Evolutionary conservation across 2,329 filamentous ascomycete species (phyloP), one percentile per base, ranked within the genome.

Genomic region (Penicillium aurantiogriseum): DNA sequence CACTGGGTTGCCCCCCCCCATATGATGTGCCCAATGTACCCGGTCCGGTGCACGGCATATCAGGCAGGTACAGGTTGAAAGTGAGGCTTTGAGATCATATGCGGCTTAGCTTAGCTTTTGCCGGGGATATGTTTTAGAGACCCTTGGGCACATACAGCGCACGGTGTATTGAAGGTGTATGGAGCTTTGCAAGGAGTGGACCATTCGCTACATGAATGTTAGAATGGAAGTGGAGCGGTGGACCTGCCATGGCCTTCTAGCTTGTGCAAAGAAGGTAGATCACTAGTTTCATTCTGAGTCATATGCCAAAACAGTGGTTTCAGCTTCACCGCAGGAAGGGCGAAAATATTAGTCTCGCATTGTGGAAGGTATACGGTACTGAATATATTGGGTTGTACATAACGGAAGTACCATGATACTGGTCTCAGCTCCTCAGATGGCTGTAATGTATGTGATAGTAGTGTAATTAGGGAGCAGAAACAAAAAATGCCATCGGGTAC

Each of bases 51-150:
- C 33, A 38, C 27, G 42, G 48, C 43, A 52, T 13, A 52, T 57
- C 54, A 57, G 54, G 54, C 49, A 53, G 49, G 54, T 57, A 53
- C 54, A 31, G 15, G 25, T 35, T 29, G 21, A 57, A 53, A 57
- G 54, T 57, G 54, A 57, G 54, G 54, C 54, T 57, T 57, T 57
- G 54, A 57, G 49, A 35, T 53, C 36, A 29, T 29, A 46, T 43
- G 11, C 13, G 49, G 54, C n/a, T 21, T 53, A 57, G 54, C n/a
- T 17, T 53, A 57, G 49, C 21, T 19, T 53, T 17, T 7, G 10
- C 19, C 36, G 49, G 29, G 23, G 35, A 27, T 13, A 21, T 47
- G 36, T 43, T 47, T 57, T 44, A 40, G 21, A 46, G 25, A 38
- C 27, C 23, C 36, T 57, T 57, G 49, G 54, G 54, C 54, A 53